A percentile compares a stretch with the other conserved stretches of the same genome.
These are phyloP conservation scores for Gautieria morchelliformis DNA, from an alignment of 768 basidiomycete genomes.

Conservation along the genomic window DNA sequence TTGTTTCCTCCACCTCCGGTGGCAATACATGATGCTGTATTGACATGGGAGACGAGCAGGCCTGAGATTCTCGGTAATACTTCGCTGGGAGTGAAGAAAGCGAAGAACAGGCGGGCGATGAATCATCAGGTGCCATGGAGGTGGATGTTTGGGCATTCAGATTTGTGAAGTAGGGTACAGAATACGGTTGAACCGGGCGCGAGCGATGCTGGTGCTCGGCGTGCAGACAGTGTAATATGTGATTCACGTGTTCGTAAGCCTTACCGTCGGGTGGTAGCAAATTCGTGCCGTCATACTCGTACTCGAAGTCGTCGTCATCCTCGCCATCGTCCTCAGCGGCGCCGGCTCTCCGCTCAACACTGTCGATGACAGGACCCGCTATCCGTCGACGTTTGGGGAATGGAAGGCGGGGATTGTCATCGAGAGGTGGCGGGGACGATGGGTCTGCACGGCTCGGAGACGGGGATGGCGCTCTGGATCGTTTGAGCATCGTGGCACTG, in stretches of 20 bases:
- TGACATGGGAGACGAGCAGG: background rate
- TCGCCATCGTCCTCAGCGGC: background rate
- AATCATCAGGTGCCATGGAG: background rate
- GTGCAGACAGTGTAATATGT: constrained; percentile 4
- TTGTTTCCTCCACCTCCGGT: background rate
- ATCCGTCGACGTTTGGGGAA: constrained; percentile 4
- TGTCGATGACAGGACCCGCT: constrained; percentile 3
- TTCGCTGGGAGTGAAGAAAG: background rate
- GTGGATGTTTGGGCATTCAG: background rate
- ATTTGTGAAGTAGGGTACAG: background rate
- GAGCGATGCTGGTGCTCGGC: background rate
- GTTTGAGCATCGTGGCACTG: constrained; percentile 7
- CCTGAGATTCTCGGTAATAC: background rate
- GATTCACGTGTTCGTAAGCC: constrained; percentile 7
- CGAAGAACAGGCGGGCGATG: background rate
- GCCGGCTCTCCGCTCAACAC: background rate
- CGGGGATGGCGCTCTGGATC: constrained; percentile 2
- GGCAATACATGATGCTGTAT: background rate
- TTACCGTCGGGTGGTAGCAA: background rate
- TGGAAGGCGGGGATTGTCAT: background rate
- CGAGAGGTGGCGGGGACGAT: background rate
- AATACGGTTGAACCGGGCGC: background rate
- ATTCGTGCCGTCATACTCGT: background rate
- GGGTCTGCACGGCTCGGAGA: background rate
- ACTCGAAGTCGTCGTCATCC: background rate